Evolutionary conservation across 371 early-diverging fungal species (phyloP).

Genomic region (Lichtheimia ornata): DNA sequence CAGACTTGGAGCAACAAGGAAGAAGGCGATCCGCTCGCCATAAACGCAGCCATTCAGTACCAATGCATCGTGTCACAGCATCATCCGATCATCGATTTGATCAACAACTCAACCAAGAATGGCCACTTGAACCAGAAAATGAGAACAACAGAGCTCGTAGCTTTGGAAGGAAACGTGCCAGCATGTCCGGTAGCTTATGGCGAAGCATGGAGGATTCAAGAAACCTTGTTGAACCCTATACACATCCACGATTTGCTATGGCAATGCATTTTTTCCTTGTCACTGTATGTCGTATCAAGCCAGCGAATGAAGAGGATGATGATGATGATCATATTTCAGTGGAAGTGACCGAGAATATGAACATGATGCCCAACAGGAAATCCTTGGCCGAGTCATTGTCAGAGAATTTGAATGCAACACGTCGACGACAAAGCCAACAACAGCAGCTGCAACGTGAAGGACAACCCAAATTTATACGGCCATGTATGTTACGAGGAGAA

Average conservation of each 20-base stretch:
- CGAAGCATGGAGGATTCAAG: no score
- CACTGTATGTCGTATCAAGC: conserved; percentile 15
- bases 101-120: no score
- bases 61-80: conserved; percentile 3
- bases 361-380: no score
- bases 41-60: not conserved
- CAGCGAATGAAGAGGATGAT: not conserved
- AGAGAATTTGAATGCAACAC: not conserved
- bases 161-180: no score
- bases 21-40: no score
- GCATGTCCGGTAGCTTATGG: no score
- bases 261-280: conserved; percentile 26
- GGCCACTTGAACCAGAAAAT: no score
- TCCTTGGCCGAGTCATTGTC: not conserved
- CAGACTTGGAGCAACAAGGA: no score
- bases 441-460: not conserved
- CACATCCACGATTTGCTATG: conserved; percentile 20
- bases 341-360: not conserved
- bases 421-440: not conserved
- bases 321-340: not conserved
- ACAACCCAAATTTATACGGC: no score
- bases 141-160: no score
- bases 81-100: no score
- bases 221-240: conserved; percentile 15
- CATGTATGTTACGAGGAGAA: no score